Evolutionary conservation across 345 rosid species (phyloP), one percentile per base, ranked within the genome.

Genomic region (Diplotaxis tenuifolia): DNA sequence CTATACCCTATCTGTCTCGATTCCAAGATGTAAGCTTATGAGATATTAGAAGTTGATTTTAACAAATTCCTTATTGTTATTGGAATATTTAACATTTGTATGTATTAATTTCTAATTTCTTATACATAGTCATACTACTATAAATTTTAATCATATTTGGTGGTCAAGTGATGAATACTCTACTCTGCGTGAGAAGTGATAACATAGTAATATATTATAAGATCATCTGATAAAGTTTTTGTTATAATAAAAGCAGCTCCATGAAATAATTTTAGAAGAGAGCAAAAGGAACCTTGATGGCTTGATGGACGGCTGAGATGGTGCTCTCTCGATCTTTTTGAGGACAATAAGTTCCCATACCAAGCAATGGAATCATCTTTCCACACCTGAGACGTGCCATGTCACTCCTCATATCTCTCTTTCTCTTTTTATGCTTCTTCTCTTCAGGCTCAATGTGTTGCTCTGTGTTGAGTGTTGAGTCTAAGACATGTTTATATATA

Each of bases 271-370:
- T 14, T 12, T 6, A 22, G 27, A 72, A 73, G 27, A 65, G 3
- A 14, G 20, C n/a, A 15, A 28, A 70, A 23, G 19, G 78, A 82
- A 88, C 98, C 93, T 90, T 36, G 62, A 93, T 84, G n/a, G 93
- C 96, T 27, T 23, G 71, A 34, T 73, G 88, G 45, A 90, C 70
- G 57, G 98, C 98, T 60, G 55, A 69, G 68, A 85, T 72, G 0
- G 96, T 88, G 8, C 75, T 81, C 19, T 84, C 74, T 64, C 11
- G 68, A 40, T 90, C 67, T 65, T 87, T 78, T 5, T 71, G 80
- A 53, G 49, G 78, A 29, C 93, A 84, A 62, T 82, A 93, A 79
- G 98, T 90, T 70, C 96, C 98, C 6, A 93, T 71, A 16, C 98
- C 98, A 36, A 93, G 70, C 27, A 84, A 66, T 19, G 98, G 96